Evolutionary conservation across 2,329 filamentous ascomycete species (phyloP), one percentile per base, ranked within the genome.

Genomic region (Davidsoniella australis): DNA sequence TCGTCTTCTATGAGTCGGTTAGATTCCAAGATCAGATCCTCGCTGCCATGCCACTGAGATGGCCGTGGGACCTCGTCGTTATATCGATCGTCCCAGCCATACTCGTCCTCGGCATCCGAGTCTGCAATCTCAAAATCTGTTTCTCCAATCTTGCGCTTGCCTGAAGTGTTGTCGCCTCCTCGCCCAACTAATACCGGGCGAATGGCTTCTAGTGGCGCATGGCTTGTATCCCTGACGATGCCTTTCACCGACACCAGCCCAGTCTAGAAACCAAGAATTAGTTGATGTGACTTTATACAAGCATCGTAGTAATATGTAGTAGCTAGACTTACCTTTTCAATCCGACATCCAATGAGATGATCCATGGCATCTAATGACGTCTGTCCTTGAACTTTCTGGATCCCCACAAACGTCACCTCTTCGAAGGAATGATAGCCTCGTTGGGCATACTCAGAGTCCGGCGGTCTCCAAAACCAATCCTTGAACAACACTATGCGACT

Each of bases 401-500:
- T 64, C 45, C 78, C 78, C 9, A 53, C 46, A 49, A 49, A 47
- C 17, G 41, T 45, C 38, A 53, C 43, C 24, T 53, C 46, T 5
- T 48, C 23, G 39, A 48, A 52, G 14, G 41, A 38, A 26, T 46
- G 23, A 40, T 47, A 26, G 8, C 43, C 20, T 24, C 38, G 38
- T 40, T 24, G 26, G n/a, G 14, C 39, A 33, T 40, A 26, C 39
- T 47, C 41, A 10, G 9, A 20, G 10, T 53, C 29, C 14, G 10
- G 17, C 2, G 10, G 16, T 47, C 65, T 63, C 64, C 70, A 75
- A 54, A 68, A 72, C 74, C 76, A 88, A 64, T 94, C 85, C 57
- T 82, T 74, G 62, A 91, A 94, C 33, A 94, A 63, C 20, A 82
- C 80, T 53, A 94, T 62, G 48, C 86, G 73, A 40, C 78, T 83